These are phyloP conservation scores for Trichocomaceae sp. DNA, from an alignment of 2,329 filamentous ascomycete species.

Conservation along the genomic window DNA sequence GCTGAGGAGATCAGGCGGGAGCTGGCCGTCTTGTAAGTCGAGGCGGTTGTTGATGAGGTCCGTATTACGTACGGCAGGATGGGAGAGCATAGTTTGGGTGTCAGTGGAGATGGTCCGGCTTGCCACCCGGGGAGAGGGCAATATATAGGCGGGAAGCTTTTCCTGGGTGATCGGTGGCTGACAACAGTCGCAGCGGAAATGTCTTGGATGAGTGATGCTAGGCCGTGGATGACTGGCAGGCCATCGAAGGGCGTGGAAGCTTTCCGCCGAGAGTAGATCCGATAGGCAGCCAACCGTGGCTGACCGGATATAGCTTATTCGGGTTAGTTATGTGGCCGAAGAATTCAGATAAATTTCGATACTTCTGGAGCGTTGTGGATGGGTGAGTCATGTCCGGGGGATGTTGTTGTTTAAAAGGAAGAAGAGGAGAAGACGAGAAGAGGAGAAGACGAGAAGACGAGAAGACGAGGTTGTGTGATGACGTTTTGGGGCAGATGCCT, in stretches of 20 bases:
- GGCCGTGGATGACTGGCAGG: conserved; percentile 4
- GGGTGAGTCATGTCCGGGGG: too few species aligned
- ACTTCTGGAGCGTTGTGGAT: too few species aligned
- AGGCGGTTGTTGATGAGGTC: conserved; percentile 32
- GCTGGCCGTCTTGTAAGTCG: conserved; percentile 35
- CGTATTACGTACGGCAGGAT: conserved; percentile 34
- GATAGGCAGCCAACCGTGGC: not conserved
- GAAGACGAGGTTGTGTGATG: not conserved
- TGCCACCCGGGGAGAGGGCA: conserved; percentile 12
- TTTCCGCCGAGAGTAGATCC: not conserved
- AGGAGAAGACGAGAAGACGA: too few species aligned
- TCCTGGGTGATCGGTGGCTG: conserved; percentile 11
- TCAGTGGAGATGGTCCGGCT: conserved; percentile 10
- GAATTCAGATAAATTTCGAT: too few species aligned
- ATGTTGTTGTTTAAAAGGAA: too few species aligned
- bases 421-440: too few species aligned
- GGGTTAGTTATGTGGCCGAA: too few species aligned
- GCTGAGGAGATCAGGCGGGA: conserved; percentile 25
- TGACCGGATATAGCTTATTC: not conserved
- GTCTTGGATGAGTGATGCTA: not conserved
- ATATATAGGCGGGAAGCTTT: conserved; percentile 16
- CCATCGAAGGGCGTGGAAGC: conserved; percentile 12
- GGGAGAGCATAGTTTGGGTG: conserved; percentile 34
- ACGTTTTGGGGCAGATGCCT: not conserved
- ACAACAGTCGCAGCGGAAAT: conserved; percentile 4